Base-by-base conservation (phyloP, 176 grass and related monocot species). In the Poa pratensis region DNA sequence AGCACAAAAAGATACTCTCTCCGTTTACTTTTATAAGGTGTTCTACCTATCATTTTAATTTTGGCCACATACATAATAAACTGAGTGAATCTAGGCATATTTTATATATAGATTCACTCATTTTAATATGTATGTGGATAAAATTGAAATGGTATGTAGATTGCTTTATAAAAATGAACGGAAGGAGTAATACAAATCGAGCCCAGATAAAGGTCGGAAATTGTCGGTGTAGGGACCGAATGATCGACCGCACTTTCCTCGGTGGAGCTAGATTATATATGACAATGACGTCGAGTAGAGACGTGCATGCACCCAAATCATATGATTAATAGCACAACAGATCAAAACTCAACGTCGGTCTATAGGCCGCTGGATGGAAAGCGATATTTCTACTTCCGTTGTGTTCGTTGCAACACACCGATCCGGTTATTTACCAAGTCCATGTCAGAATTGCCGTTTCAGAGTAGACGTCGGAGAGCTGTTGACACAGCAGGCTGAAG, bases 361-460 rank as follows among this genome's bases (percentile, higher is more conserved):
- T 11, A 7, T 43, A 16, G 23, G 7, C 51, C 28, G 26, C 67
- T 63, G 69, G 40, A 63, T 9, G 40, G 81, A 83, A 34, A 83
- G 59, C 69, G 55, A 83, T 51, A 19, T 17, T 15, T 12, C 55
- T 63, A 27, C 26, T 51, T 62, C 82, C 55, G 7, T 34, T 35
- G 39, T 22, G 81, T 63, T 32, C 6, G 69, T 24, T 75, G 69
- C 39, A 0, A 75, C 70, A 18, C 32, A 63, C 26, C 55, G 55
- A 84, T 83, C 82, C 34, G 40, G n/a, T 60, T 53, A 82, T 43
- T 82, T 32, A 42, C 39, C 68, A 9, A n/a, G 52, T 40, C 22
- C 52, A 82, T 9, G 37, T 5, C 80, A 11, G 55, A 14, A 24
- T 57, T 37, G 50, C 9, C 34, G 50, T 82, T 52, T 71, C 3